Evolutionary conservation across 2,329 filamentous ascomycete species (phyloP).

Genomic region (Botrytis tulipae): DNA sequence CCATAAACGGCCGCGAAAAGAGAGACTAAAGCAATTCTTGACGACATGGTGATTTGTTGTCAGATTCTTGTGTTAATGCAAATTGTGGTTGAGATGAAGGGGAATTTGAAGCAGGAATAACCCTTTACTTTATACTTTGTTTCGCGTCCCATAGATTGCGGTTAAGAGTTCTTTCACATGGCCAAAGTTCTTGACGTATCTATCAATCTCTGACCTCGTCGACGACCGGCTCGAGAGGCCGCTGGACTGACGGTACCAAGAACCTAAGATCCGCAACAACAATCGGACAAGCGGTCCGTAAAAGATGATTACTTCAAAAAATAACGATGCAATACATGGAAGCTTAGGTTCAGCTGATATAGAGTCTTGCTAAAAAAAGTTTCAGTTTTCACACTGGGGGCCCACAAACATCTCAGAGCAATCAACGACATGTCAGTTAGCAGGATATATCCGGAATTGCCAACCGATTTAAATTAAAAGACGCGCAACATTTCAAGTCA

Average conservation of each 20-base stretch:
- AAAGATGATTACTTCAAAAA: not conserved
- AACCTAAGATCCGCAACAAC: constrained; percentile 6
- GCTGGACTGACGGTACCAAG: constrained; percentile 12
- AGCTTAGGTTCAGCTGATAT: not conserved
- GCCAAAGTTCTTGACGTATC: not conserved
- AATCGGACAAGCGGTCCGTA: constrained; percentile 9
- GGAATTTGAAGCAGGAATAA: not conserved
- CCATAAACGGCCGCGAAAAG: constrained; percentile 45
- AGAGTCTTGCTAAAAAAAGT: not conserved
- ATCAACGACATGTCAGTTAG: not conserved
- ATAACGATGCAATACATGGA: not conserved
- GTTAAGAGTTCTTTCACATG: not conserved
- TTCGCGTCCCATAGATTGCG: not conserved
- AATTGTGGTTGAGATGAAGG: not conserved
- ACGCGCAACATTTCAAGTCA: not conserved
- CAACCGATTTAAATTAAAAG: constrained; percentile 2
- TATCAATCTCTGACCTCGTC: not conserved
- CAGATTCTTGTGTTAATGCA: not conserved
- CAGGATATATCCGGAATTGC: not conserved
- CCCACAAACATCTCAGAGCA: not conserved
- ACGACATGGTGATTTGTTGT: not conserved
- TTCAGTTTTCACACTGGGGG: not conserved
- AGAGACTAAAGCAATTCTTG: constrained; percentile 38
- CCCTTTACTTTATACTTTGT: not conserved
- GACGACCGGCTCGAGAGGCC: constrained; percentile 9